Evolutionary conservation across 2,329 filamentous ascomycete genomes (phyloP), one percentile per base, ranked within the genome.

Genomic region (Clarireedia homoeocarpa): DNA sequence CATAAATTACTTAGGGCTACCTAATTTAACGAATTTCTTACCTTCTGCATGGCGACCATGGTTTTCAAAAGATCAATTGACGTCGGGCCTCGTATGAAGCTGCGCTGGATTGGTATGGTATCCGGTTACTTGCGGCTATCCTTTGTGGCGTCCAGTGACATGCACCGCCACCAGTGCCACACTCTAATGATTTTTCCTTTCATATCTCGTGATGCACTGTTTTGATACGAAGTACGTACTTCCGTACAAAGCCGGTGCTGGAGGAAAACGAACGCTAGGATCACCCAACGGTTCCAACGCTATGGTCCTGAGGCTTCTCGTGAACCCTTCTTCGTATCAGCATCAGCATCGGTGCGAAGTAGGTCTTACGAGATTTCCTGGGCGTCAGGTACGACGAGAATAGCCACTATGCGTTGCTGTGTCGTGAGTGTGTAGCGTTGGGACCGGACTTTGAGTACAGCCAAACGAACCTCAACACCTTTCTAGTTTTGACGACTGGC

Each of bases 161-260:
- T 34, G 30, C 30, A 34, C 30, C 30, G 30, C 30, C 30, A 34
- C 30, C 30, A 53, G 36, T 42, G 44, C 48, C 58, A 59, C 58
- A 57, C 51, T 58, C 50, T 54, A 50, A 7, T 6, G 17, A 3
- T 17, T 57, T 59, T 45, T 42, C 45, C 45, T 57, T n/a, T 46
- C 51, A 17, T 51, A 59, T 26, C 59, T 61, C 61, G 59, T 63
- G 61, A 63, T 60, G 42, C 17, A 20, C 20, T 20, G 3, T 45
- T 53, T n/a, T 53, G 51, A 51, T 51, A 51, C 20, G 4, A 20
- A 42, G 15, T 42, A n/a, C n/a, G n/a, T n/a, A 15, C 20, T 20
- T 20, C 23, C n/a, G 5, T 46, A 14, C n/a, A 17, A 44, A 44
- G n/a, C n/a, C 6, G 40, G 17, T 7, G 15, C 15, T 6, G 14